Evolutionary conservation across 345 rosid species (phyloP), one percentile per base, ranked within the genome.

Genomic region (Rhizophora mangle): DNA sequence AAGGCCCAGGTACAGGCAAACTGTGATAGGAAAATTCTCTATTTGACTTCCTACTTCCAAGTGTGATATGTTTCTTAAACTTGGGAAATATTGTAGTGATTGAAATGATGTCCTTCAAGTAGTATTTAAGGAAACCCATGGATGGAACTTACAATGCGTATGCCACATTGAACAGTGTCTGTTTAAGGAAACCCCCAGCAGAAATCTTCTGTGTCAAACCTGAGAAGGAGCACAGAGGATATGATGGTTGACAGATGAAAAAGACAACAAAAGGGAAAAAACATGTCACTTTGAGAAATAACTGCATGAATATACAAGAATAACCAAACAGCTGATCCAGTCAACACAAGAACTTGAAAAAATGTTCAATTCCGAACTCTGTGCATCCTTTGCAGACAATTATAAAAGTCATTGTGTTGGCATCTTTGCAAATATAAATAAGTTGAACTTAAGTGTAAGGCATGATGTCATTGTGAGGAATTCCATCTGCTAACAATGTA

Each of bases 151-250:
- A 95, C 99, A 61, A 76, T 60, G 86, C 70, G 78, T 84, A 92
- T 55, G 98, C 97, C 70, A 87, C 5, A 79, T 87, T 78, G 74
- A 95, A 95, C 60, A 95, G 26, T 26, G 77, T 85, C 82, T 79
- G 79, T 68, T 78, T 88, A 64, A 88, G 22, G 49, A 81, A 69
- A 66, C 97, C 84, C 54, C 98, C 97, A 6, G 83, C 79, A 69
- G 89, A 77, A 67, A 95, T 80, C 86, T 90, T 95, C 83, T 90
- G 96, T 51, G 77, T 85, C 76, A 95, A 83, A 79, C 98, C 98
- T 95, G 82, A 75, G 69, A 68, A 64, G 20, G 54, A 37, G 56
- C 16, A 57, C 57, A 75, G 66, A 56, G 60, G 55, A 62, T 75
- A 67, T 11, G 69, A 30, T 31, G 72, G 13, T 66, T 54, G 34